A percentile compares a stretch with the other conserved stretches of the same genome.
Evolutionary conservation across 2,329 filamentous ascomycete species (phyloP).

Genomic region (Colletotrichum sp.): DNA sequence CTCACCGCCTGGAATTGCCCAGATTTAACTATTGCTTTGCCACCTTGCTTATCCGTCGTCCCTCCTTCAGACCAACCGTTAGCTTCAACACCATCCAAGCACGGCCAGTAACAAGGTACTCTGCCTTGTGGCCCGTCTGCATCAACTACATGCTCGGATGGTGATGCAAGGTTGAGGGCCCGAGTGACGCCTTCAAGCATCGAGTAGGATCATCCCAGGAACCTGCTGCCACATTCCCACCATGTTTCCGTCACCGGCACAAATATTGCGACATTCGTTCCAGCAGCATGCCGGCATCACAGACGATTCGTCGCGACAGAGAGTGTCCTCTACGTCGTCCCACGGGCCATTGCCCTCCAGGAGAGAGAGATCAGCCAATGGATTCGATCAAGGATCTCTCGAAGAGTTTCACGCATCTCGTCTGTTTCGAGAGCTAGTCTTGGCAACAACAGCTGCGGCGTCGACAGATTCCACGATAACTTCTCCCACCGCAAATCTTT

Average conservation of each 20-base stretch:
- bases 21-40: background rate
- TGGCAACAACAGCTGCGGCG: background rate
- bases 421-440: background rate
- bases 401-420: background rate
- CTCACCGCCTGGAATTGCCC: background rate
- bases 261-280: conserved; percentile 27
- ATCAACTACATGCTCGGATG: conserved; percentile 6
- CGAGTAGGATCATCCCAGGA: background rate
- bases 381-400: background rate
- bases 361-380: background rate
- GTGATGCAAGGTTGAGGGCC: conserved; percentile 11
- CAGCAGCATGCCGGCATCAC: background rate
- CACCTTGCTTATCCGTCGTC: background rate
- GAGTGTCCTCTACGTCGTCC: background rate
- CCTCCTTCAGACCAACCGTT: background rate
- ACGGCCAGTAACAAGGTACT: background rate
- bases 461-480: background rate
- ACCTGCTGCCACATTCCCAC: background rate
- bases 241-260: conserved; percentile 29
- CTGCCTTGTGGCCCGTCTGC: background rate
- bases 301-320: background rate
- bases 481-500: background rate
- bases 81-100: background rate
- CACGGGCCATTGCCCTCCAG: background rate
- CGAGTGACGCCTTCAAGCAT: conserved; percentile 11